These are phyloP conservation scores for Piedraia hortae DNA, from an alignment of 2,329 filamentous ascomycete genomes.

Conservation along the genomic window DNA sequence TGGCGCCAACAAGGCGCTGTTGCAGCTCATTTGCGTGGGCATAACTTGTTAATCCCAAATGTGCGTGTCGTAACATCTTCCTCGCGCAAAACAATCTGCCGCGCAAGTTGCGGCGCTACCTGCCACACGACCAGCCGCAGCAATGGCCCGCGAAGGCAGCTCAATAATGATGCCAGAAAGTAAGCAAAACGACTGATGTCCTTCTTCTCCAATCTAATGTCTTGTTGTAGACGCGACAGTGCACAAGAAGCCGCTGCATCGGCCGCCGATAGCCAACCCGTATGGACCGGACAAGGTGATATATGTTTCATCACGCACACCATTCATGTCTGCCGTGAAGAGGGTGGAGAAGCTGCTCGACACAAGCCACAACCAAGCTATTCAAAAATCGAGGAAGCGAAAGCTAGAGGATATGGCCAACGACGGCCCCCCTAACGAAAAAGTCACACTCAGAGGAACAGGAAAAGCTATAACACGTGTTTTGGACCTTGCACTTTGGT, in stretches of 20 bases:
- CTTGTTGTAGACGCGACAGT: conserved; percentile 18
- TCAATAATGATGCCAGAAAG: no score
- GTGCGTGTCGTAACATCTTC: neutral
- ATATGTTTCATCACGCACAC: conserved; percentile 36
- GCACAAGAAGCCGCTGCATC: conserved; percentile 30
- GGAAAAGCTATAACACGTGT: conserved; percentile 39
- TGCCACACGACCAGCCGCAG: conserved; percentile 1
- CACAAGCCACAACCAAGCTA: conserved; percentile 18
- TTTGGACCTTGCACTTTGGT: conserved; percentile 34
- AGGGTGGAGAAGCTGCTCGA: conserved; percentile 36
- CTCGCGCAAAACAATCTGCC: no score
- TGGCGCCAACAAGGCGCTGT: conserved; percentile 24
- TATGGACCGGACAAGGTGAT: conserved; percentile 29
- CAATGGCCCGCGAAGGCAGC: no score
- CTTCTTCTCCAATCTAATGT: no score
- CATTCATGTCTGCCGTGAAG: conserved; percentile 39
- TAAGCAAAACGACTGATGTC: neutral
- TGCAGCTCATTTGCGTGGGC: conserved; percentile 27
- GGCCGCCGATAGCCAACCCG: conserved; percentile 25
- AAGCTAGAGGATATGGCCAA: conserved; percentile 3
- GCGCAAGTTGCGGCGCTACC: no score
- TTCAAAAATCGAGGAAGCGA: conserved; percentile 8
- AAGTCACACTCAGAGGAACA: conserved; percentile 34
- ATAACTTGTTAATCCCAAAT: conserved; percentile 22
- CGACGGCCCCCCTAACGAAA: conserved; percentile 15